Base-by-base conservation (phyloP, 768 basidiomycete species). In the Termitomyces sp. region DNA sequence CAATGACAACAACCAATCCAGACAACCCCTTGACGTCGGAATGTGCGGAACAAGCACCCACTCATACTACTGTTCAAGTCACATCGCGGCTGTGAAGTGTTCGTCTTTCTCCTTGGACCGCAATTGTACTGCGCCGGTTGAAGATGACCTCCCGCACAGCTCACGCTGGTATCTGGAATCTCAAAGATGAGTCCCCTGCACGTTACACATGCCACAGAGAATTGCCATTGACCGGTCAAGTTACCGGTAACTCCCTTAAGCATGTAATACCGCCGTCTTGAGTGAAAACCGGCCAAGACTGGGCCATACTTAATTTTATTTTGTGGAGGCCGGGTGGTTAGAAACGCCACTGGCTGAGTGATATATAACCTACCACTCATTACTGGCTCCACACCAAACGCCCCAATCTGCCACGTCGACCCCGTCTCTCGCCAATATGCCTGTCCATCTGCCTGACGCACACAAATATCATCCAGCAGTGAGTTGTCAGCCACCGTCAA, bases 391-490 rank as follows among this genome's bases (percentile, higher is more conserved):
- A 27, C 27, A 39, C 25, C 45, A 41, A 46, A 41, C 49, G 16
- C 34, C 56, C 51, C 56, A 46, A 19, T 34, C 41, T 27, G 35
- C 51, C 30, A 46, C 55, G 41, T 51, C 41, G 42, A 17, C n/a
- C 7, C 41, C 19, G 10, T 34, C 23, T 47, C 23, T 27, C 32
- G 8, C 30, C 27, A 44, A 25, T 35, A 55, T 58, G 61, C 57
- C 61, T 25, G 46, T 61, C 8, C 61, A 61, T 59, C 27, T 61
- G 9, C 61, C 61, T 5, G 61, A 61, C 19, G 32, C 32, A 17
- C 61, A 61, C 17, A 61, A 54, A 23, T 61, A 54, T 46, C 55
- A 42, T 30, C 61, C 61, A 16, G 53, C 45, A 43, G 61, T 61
- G 21, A 54, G 61, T 44, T 4, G 9, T 28, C 21, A 27, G 5